Base-by-base conservation (phyloP, 2,329 filamentous ascomycete species). In the Paecilomyces variotii region DNA sequence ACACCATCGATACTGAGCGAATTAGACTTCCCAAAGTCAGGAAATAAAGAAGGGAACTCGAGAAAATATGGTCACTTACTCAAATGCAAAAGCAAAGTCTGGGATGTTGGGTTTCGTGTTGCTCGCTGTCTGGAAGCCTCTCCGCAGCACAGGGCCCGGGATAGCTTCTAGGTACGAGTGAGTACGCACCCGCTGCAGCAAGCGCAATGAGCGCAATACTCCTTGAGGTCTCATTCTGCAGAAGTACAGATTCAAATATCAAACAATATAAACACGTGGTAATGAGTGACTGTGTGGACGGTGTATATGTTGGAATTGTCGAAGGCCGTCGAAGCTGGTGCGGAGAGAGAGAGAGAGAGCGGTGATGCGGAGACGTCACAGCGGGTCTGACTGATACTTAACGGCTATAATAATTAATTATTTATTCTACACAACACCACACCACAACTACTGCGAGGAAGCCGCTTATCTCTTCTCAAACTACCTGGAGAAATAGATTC, bases 1-100 rank as follows among this genome's bases (percentile, higher is more conserved):
- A 99, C 94, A 58, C 94, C 94, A 73, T 99, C 94, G 70, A 99
- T 96, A 73, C 85, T 89, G 63, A 12, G 14, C 1, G 1, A 34
- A 59, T 63, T 54, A 55, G 56, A 55, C 14, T 26, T 10, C 3
- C 9, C 7, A n/a, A 19, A n/a, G 51, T 25, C 26, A 45, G 53
- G 14, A 50, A 39, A 50, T 3, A 7, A n/a, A 34, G 24, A 45
- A 28, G 39, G 50, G 26, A 7, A 34, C 6, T 56, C 25, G 45
- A 50, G 14, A 2, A 56, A 14, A n/a, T n/a, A 27, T 19, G 11
- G 3, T 54, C 35, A 67, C 71, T 67, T 70, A 79, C 76, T 79
- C 76, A 61, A 79, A 76, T 35, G 76, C 76, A 65, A 78, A 78
- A 12, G 74, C 76, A 64, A 78, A 77, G 60, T 73, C 69, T 4